Evolutionary conservation across 1,284 basidiomycete species (phyloP), one percentile per base, ranked within the genome.

Genomic region (Irpex sp.): DNA sequence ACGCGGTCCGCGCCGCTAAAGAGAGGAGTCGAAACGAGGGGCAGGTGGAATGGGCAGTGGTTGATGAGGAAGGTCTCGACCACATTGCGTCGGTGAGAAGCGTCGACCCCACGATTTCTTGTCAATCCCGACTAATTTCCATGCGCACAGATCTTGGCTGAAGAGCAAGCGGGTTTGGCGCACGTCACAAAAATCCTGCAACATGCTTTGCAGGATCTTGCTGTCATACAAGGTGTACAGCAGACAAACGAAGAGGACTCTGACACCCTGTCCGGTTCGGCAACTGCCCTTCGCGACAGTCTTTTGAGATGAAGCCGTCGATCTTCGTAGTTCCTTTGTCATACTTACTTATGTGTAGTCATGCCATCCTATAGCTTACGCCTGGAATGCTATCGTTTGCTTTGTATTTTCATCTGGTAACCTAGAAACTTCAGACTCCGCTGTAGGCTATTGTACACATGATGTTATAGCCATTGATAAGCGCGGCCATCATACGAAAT

Each of bases 1-100:
- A 92, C n/a, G 89, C 92, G 60, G 80, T 94, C 15, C 82, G 83
- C 64, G 89, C 89, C 0, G 80, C 83, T 59, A 74, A 80, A 66
- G 87, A 90, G 68, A 75, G 82, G 61, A 84, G 80, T 61, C 74
- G 79, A 66, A 80, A 71, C 68, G 79, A 76, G 2, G 80, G 79
- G 0, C 71, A 69, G 39, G 79, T 82, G 57, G 89, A 88, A 66
- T 95, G 94, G 94, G 84, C 89, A 6, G 90, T 93, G 19, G 89
- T 92, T 2, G 93, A 96, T 72, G 90, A 93, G 68, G 91, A 92
- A 9, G 90, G 91, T 0, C 76, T 95, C 66, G 81, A 85, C 35
- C 86, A 90, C 71, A 86, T 96, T 64, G 82, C 89, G 13, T 86
- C 90, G 81, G 92, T 92, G 33, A 33, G 68, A 50, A 7, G 8